These are phyloP conservation scores for Yarrowia hollandica DNA, from an alignment of 805 yeast genomes.

Conservation along the genomic window DNA sequence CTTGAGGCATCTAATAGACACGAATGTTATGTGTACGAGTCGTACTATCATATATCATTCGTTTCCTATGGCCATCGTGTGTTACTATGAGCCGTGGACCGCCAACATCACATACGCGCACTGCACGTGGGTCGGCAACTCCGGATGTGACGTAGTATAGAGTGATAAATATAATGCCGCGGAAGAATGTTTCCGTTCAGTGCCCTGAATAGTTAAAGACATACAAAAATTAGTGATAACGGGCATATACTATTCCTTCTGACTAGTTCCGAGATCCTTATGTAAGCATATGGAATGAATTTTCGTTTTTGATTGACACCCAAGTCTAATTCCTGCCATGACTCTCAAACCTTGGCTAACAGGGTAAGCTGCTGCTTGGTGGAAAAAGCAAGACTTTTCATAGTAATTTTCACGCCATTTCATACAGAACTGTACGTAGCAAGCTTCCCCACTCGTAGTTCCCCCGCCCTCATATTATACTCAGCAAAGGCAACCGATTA, in stretches of 20 bases:
- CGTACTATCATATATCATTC: not conserved
- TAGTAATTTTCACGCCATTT: not conserved
- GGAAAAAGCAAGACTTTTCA: not conserved
- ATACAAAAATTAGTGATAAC: too few relatives aligned
- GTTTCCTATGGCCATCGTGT: not conserved
- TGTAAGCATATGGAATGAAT: not conserved
- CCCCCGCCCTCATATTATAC: too few relatives aligned
- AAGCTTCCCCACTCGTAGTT: not conserved
- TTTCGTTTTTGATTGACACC: not conserved
- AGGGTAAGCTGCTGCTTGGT: conserved; percentile 6
- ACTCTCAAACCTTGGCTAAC: not conserved
- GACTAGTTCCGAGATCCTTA: not conserved
- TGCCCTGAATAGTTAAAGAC: not conserved
- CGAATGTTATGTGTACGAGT: not conserved
- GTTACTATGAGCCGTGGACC: not conserved
- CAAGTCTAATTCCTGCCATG: not conserved
- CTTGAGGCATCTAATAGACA: not conserved
- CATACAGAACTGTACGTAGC: not conserved
- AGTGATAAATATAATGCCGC: conserved; percentile 5
- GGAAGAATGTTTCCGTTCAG: not conserved
- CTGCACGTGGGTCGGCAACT: conserved; percentile 11
- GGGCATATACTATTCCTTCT: not conserved
- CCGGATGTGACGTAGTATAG: conserved; percentile 6
- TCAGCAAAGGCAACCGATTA: too few relatives aligned
- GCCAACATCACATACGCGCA: conserved; percentile 10